Evolutionary conservation across 1,284 basidiomycete genomes (phyloP).

Genomic region (Rhodotorula sp.): DNA sequence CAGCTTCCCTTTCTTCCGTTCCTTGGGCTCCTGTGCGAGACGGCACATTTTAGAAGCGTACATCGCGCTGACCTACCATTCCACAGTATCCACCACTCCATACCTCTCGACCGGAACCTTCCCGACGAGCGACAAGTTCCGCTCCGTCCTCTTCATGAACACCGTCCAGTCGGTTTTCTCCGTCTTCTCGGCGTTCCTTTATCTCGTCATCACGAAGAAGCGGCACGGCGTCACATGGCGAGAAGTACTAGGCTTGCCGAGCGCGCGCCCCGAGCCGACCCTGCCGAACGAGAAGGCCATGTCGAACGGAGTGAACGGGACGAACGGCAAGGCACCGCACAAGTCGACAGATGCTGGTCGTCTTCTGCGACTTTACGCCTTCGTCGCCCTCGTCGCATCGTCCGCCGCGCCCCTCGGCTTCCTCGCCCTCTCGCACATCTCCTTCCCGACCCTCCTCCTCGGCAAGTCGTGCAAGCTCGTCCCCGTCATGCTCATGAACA

Average conservation of each 20-base stretch:
- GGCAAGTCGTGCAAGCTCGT: conserved; percentile 99
- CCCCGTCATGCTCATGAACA: conserved; percentile 93
- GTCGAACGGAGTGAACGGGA: neutral
- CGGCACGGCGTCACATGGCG: conserved; percentile 12
- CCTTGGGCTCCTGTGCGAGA: no score
- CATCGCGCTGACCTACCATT: neutral
- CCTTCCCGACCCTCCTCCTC: conserved; percentile 97
- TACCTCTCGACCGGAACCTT: conserved; percentile 24
- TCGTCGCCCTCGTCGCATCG: conserved; percentile 84
- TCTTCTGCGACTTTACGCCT: conserved; percentile 70
- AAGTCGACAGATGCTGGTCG: neutral
- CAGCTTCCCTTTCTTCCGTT: neutral
- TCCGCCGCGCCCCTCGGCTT: conserved; percentile 92
- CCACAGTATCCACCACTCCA: conserved; percentile 38
- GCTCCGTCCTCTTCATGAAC: conserved; percentile 79
- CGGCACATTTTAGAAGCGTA: neutral
- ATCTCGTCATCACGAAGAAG: conserved; percentile 41
- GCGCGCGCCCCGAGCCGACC: neutral
- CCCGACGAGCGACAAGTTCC: conserved; percentile 40
- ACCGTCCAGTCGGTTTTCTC: conserved; percentile 76
- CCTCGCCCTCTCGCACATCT: conserved; percentile 88
- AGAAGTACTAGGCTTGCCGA: conserved; percentile 20
- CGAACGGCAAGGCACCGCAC: neutral
- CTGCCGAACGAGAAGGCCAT: neutral
- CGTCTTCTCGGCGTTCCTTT: conserved; percentile 38